Base-by-base conservation (phyloP, 305 asterid genomes). In the Lippia alba region DNA sequence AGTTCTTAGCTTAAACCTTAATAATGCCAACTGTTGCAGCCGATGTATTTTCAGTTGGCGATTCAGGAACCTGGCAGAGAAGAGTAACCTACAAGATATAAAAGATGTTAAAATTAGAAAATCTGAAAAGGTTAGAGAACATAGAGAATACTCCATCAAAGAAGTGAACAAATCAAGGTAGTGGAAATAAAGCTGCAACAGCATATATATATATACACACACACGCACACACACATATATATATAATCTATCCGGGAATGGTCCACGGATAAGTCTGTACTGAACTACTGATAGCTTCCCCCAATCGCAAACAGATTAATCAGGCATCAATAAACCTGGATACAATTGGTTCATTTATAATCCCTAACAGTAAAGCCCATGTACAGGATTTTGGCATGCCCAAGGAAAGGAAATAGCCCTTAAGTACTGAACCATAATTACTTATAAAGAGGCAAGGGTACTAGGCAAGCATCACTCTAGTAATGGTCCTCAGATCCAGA, bases 21-120 rank as follows among this genome's bases (percentile, higher is more conserved):
- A 94, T 91, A 55, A 86, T 88, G 75, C 99, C 97, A 81, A 91
- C 92, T 56, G 88, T 81, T 14, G 96, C 90, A 66, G 89, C 83
- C 53, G 97, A 89, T 74, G 89, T 85, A 81, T 80, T 87, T 74
- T 76, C 79, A 33, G 70, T 77, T 19, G 96, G 83, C 70, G 77
- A 78, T 79, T 88, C 89, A 58, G 96, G 96, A 75, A 90, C 84
- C 84, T 87, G 99, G 78, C 96, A 90, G 71, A 94, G 97, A 62
- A 94, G 93, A 50, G 99, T 94, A 72, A 84, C 93, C 99, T 94
- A 77, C 82, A 85, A 72, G 66, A 64, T 56, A 72, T 49, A 67
- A 65, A 67, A 56, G 49, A 73, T 39, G 50, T 66, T 18, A 15
- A 71, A 48, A 69, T 69, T 50, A 32, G 18, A 64, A 66, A 40